These are phyloP conservation scores for Ceratopteris richardii DNA, from an alignment of 75 land plant species.

Conservation along the genomic window DNA sequence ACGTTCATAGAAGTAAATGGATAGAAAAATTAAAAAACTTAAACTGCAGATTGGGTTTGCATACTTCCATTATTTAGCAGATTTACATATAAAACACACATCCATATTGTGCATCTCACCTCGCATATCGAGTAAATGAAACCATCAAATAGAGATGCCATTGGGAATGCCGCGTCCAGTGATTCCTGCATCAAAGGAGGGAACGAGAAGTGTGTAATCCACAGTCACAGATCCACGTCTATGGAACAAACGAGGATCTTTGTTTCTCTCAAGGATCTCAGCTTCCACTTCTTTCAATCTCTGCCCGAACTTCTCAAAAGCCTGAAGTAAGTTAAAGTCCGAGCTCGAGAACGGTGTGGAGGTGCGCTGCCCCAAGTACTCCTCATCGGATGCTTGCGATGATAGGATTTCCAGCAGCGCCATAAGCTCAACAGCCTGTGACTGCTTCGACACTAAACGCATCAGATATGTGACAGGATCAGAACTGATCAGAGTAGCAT, in stretches of 20 bases:
- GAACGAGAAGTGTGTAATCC: slow-evolving; percentile 57
- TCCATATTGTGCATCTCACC: no score
- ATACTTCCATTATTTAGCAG: no score
- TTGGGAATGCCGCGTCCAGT: slow-evolving; percentile 78
- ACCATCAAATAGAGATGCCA: slow-evolving; percentile 58
- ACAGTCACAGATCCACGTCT: slow-evolving; percentile 46
- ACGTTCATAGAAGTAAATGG: no score
- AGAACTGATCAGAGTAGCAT: no score
- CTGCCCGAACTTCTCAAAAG: slow-evolving; percentile 10
- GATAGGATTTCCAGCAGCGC: slow-evolving; percentile 52
- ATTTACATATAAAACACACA: no score
- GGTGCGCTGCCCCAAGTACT: slow-evolving; percentile 49
- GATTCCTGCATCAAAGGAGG: slow-evolving; percentile 32
- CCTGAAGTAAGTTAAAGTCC: not conserved
- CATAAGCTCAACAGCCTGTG: slow-evolving; percentile 22
- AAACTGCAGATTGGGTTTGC: no score
- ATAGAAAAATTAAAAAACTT: no score
- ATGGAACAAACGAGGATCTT: slow-evolving; percentile 27
- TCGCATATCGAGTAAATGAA: no score
- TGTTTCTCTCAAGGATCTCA: slow-evolving; percentile 11
- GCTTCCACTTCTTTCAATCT: slow-evolving; percentile 15
- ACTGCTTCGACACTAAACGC: no score
- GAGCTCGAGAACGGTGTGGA: slow-evolving; percentile 13
- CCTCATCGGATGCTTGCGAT: slow-evolving; percentile 73
- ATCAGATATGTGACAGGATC: no score